phyloP scores from a whole-genome alignment of 2,329 filamentous ascomycete genomes.

The Rhinocladiella similis region DNA sequence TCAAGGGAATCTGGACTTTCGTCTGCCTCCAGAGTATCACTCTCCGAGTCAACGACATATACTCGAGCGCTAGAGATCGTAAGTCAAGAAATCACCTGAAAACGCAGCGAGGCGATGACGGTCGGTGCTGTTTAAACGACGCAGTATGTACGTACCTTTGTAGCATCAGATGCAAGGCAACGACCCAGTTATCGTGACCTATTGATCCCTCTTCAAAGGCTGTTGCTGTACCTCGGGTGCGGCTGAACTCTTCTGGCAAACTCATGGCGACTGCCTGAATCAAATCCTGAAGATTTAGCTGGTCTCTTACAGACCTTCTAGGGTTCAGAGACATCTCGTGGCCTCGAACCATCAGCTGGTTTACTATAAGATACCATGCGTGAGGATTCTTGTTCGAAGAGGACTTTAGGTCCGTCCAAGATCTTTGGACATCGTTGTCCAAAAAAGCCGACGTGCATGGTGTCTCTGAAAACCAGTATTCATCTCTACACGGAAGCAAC shows the following conservation, averaged over 20 bases:
- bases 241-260: background rate
- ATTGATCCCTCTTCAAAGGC: background rate
- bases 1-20: background rate
- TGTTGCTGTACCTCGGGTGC: background rate
- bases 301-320: too few relatives aligned
- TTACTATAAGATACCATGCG: background rate
- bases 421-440: background rate
- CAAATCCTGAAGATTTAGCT: too few relatives aligned
- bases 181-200: background rate
- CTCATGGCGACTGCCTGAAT: background rate
- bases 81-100: background rate
- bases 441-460: background rate
- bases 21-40: background rate
- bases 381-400: background rate
- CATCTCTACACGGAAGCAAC: background rate
- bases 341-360: background rate
- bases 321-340: background rate
- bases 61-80: background rate
- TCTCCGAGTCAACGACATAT: too few relatives aligned
- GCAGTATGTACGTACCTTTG: background rate
- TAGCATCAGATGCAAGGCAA: background rate
- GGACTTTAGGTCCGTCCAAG: background rate
- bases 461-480: background rate
- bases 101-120: background rate
- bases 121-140: too few relatives aligned